phyloP scores from a whole-genome alignment of 495 filamentous ascomycete species.

The Lasiosphaeria miniovina region DNA sequence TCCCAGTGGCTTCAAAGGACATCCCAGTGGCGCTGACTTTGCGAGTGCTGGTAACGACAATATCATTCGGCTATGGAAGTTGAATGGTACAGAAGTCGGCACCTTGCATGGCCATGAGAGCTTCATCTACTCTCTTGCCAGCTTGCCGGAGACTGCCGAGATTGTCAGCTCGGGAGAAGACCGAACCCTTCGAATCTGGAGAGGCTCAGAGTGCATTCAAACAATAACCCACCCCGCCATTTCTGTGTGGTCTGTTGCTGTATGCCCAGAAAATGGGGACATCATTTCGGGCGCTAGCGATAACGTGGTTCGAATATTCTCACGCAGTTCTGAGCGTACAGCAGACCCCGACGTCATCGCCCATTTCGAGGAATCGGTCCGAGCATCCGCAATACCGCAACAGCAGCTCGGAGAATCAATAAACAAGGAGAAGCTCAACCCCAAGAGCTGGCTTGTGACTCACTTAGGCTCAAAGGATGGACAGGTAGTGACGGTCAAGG shows the following conservation, averaged over 20 bases:
- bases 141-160: conserved; percentile 70
- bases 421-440: conserved; percentile 86
- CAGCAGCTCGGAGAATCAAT: conserved; percentile 67
- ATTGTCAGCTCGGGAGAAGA: conserved; percentile 92
- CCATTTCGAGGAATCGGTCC: conserved; percentile 78
- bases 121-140: conserved; percentile 87
- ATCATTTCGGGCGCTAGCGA: conserved; percentile 93
- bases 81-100: conserved; percentile 67
- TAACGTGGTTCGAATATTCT: conserved; percentile 81
- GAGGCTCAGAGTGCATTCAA: conserved; percentile 75
- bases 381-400: conserved; percentile 78
- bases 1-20: conserved; percentile 52
- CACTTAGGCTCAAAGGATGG: conserved; percentile 89
- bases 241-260: conserved; percentile 90
- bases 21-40: conserved; percentile 79
- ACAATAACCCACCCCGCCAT: conserved; percentile 97
- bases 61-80: conserved; percentile 77
- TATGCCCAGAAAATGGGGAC: conserved; percentile 76
- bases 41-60: conserved; percentile 88
- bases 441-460: conserved; percentile 74
- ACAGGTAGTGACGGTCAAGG: conserved; percentile 85
- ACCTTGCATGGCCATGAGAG: conserved; percentile 85
- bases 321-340: conserved; percentile 63
- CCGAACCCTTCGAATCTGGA: conserved; percentile 87
- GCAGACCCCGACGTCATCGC: conserved; percentile 55